Evolutionary conservation across 2,329 filamentous ascomycete species (phyloP).

Genomic region (Lasiodiplodia gonubiensis): DNA sequence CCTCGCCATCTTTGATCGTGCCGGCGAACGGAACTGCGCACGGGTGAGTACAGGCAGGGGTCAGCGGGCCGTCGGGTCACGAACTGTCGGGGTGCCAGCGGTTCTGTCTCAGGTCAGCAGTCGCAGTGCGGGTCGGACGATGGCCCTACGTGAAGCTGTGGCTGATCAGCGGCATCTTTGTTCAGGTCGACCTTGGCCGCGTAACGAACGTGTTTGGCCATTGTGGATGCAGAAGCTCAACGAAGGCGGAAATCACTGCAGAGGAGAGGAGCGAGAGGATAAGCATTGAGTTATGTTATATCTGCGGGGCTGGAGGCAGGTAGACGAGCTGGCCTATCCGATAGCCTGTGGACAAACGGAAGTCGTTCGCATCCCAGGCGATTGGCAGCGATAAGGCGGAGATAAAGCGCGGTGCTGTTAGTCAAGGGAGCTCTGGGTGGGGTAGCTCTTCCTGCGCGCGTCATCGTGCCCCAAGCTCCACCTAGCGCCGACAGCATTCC

Average conservation of each 20-base stretch:
- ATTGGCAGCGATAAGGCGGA: slow-evolving; percentile 27
- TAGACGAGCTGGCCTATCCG: background rate
- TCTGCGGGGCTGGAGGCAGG: slow-evolving; percentile 14
- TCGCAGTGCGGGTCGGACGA: background rate
- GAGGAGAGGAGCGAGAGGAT: background rate
- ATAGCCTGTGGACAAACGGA: slow-evolving; percentile 16
- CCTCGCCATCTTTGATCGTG: slow-evolving; percentile 80
- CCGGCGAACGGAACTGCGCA: slow-evolving; percentile 73
- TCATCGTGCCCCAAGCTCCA: slow-evolving; percentile 22
- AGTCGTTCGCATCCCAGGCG: background rate
- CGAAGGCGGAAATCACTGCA: background rate
- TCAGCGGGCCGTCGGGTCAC: slow-evolving; percentile 33
- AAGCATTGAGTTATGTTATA: slow-evolving; percentile 20
- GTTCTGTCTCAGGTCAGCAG: slow-evolving; percentile 62
- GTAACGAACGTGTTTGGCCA: slow-evolving; percentile 68
- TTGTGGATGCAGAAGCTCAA: slow-evolving; percentile 34
- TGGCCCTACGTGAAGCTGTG: slow-evolving; percentile 69
- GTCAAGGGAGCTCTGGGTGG: slow-evolving; percentile 20
- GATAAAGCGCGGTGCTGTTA: slow-evolving; percentile 26
- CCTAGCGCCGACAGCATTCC: slow-evolving; percentile 4
- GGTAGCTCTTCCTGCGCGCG: slow-evolving; percentile 23
- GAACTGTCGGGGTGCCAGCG: slow-evolving; percentile 91
- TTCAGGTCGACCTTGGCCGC: slow-evolving; percentile 75
- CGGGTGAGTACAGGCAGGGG: background rate
- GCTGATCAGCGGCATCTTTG: slow-evolving; percentile 72